Conservation (phyloP, 2,329 filamentous ascomycete species). For the Xylariaceae sp. region DNA sequence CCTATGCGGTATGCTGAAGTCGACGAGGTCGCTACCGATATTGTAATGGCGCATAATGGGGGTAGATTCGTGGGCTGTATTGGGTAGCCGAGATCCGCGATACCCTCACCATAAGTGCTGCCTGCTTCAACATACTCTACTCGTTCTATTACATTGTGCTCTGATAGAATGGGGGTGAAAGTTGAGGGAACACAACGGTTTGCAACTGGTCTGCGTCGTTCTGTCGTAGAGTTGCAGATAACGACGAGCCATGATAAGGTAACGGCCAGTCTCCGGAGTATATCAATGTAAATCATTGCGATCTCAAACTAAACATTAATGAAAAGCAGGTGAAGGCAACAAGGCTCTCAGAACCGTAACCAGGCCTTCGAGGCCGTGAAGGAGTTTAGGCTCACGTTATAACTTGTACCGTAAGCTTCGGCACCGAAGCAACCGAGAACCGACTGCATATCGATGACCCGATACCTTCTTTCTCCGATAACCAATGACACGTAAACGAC, state of each 20-base stretch:
- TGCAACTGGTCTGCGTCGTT: neutral
- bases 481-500: no score
- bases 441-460: no score
- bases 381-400: no score
- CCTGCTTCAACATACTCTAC: constrained; percentile 28
- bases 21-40: constrained; percentile 31
- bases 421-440: no score
- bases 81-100: constrained; percentile 32
- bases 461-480: no score
- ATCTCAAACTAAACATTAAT: no score
- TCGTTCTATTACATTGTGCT: constrained; percentile 25
- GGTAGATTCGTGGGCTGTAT: constrained; percentile 35
- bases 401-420: no score
- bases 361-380: no score
- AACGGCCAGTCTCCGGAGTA: neutral
- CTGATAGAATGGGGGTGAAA: constrained; percentile 23
- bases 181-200: neutral
- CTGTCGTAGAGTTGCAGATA: neutral
- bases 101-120: constrained; percentile 35
- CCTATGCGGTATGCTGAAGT: constrained; percentile 35
- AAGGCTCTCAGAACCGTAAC: no score
- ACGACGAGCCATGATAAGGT: neutral
- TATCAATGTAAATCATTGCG: no score
- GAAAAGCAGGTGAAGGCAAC: no score
- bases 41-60: constrained; percentile 36